These are phyloP conservation scores for Phytophthora cryptogea DNA, from an alignment of 352 stramenopile species.

Conservation along the genomic window DNA sequence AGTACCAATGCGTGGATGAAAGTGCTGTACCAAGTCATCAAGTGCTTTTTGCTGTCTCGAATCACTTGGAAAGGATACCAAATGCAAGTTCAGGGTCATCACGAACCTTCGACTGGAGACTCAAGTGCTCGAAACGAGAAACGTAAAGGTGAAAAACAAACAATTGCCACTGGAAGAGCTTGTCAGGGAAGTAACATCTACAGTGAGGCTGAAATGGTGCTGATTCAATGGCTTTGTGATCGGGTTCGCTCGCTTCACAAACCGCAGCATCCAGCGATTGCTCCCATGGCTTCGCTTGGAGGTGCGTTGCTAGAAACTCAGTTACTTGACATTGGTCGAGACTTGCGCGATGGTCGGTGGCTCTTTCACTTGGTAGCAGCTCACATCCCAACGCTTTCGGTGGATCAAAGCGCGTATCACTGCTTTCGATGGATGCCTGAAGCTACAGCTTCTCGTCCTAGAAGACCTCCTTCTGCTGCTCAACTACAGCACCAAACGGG, in stretches of 20 bases:
- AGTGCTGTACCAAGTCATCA: constrained; percentile 91
- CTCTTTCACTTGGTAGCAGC: constrained; percentile 87
- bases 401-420: constrained; percentile 64
- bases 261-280: background rate
- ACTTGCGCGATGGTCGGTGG: constrained; percentile 74
- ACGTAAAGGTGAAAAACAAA: constrained; percentile 19
- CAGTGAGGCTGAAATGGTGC: constrained; percentile 89
- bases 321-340: constrained; percentile 61
- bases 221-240: constrained; percentile 92
- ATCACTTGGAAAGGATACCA: constrained; percentile 87
- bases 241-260: constrained; percentile 43
- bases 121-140: constrained; percentile 17
- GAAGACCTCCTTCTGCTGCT: constrained; percentile 20
- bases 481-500: constrained; percentile 66
- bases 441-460: constrained; percentile 25
- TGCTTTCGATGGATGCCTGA: constrained; percentile 56
- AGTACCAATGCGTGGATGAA: constrained; percentile 81
- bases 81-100: constrained; percentile 31
- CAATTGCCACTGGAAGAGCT: constrained; percentile 11
- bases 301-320: constrained; percentile 22
- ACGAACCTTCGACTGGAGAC: constrained; percentile 5
- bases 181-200: constrained; percentile 91
- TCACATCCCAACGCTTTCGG: constrained; percentile 86
- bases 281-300: constrained; percentile 7
- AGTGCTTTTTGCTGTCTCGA: constrained; percentile 92